These are phyloP conservation scores for Talaromyces trachyspermus DNA, from an alignment of 495 filamentous ascomycete species.

Conservation along the genomic window DNA sequence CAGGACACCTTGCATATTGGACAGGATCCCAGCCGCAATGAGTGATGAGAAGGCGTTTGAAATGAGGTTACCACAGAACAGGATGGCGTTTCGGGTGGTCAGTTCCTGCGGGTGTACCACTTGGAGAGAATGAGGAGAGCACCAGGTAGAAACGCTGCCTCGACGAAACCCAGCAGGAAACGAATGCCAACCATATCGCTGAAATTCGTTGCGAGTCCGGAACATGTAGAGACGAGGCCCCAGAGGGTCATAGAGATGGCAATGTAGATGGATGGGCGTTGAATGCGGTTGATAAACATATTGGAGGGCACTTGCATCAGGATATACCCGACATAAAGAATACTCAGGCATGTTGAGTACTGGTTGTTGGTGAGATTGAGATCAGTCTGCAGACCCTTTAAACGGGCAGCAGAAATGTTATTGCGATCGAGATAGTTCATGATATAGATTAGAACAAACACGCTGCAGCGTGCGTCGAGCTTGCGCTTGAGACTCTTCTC, in stretches of 20 bases:
- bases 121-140: conserved; percentile 92
- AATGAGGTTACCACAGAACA: conserved; percentile 84
- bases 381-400: conserved; percentile 64
- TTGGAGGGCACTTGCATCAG: conserved; percentile 64
- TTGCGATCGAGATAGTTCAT: too few species aligned
- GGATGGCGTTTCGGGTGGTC: conserved; percentile 80
- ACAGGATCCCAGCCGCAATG: conserved; percentile 82
- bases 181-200: conserved; percentile 54
- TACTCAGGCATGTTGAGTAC: conserved; percentile 60
- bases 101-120: conserved; percentile 85
- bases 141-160: conserved; percentile 91
- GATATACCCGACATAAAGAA: conserved; percentile 70
- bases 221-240: not conserved
- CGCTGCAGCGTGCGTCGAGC: too few species aligned
- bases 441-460: too few species aligned
- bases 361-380: conserved; percentile 56
- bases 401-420: conserved; percentile 71
- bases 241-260: conserved; percentile 19
- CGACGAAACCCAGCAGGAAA: conserved; percentile 79
- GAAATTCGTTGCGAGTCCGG: not conserved
- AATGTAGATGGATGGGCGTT: conserved; percentile 81
- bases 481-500: too few species aligned
- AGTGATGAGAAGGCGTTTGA: conserved; percentile 86
- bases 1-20: conserved; percentile 70
- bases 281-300: conserved; percentile 76